A percentile compares a stretch with the other conserved stretches of the same genome.
phyloP scores from a whole-genome alignment of 139 green algal genomes.

The Tetradesmus obliquus region DNA sequence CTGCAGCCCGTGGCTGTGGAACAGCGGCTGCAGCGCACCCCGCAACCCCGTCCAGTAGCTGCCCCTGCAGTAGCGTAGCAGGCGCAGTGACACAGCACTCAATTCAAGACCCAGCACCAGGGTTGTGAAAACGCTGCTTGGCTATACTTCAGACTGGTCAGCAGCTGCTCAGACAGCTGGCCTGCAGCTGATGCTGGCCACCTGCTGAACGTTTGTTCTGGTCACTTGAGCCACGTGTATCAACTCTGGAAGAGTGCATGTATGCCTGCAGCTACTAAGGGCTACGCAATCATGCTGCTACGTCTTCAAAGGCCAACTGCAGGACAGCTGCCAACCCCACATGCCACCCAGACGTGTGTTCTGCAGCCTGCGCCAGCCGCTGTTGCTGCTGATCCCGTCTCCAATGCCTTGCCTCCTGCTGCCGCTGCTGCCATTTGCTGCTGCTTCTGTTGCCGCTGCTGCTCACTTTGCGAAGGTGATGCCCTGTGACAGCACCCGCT shows the following conservation, averaged over 20 bases:
- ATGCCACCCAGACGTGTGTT: neutral
- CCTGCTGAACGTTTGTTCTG: too few relatives aligned
- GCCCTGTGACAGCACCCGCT: constrained; percentile 1
- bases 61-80: constrained; percentile 23
- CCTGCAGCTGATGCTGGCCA: neutral
- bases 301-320: too few relatives aligned
- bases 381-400: neutral
- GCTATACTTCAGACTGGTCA: too few relatives aligned
- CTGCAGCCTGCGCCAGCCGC: neutral
- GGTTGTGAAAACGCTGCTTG: too few relatives aligned
- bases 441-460: neutral
- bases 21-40: constrained; percentile 45
- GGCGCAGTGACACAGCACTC: neutral
- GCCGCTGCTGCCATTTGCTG: neutral
- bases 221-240: too few relatives aligned
- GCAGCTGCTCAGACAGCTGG: neutral
- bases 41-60: constrained; percentile 39
- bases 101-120: too few relatives aligned
- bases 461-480: constrained; percentile 47
- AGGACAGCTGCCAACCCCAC: too few relatives aligned
- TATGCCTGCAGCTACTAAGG: too few relatives aligned
- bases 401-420: neutral
- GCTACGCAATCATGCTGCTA: too few relatives aligned
- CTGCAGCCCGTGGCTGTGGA: constrained; percentile 38
- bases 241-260: too few relatives aligned